Conservation (phyloP, 345 rosid genomes). For the Hypericum perforatum region DNA sequence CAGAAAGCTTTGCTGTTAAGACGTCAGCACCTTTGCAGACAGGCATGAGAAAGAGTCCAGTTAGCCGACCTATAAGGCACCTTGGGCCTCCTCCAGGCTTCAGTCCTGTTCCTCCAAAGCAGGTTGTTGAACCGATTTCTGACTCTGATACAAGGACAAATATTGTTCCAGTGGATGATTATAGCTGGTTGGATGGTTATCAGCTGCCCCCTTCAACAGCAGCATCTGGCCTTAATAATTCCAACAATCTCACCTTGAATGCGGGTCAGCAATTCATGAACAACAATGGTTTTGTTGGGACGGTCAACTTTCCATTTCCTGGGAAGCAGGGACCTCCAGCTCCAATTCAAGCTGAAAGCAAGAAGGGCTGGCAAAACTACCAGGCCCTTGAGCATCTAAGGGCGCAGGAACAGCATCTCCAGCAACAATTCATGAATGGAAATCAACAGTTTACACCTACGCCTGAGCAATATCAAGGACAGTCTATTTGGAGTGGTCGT, state of each 20-base stretch:
- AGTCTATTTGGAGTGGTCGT: slow-evolving; percentile 61
- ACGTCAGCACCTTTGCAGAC: slow-evolving; percentile 29
- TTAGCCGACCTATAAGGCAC: slow-evolving; percentile 65
- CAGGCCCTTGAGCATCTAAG: slow-evolving; percentile 35
- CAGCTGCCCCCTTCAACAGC: slow-evolving; percentile 46
- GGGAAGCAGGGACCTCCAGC: slow-evolving; percentile 53
- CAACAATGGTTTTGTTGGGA: slow-evolving; percentile 41
- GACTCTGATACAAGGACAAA: slow-evolving; percentile 24
- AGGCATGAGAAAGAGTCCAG: slow-evolving; percentile 50
- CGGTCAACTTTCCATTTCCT: slow-evolving; percentile 74
- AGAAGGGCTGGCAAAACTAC: slow-evolving; percentile 43
- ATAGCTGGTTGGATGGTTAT: slow-evolving; percentile 98
- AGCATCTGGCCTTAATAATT: slow-evolving; percentile 32
- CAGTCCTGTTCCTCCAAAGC: slow-evolving; percentile 53
- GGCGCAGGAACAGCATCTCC: slow-evolving; percentile 40
- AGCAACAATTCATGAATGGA: slow-evolving; percentile 38
- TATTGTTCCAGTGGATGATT: slow-evolving; percentile 55
- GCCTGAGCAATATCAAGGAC: slow-evolving; percentile 82
- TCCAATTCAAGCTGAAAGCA: slow-evolving; percentile 41
- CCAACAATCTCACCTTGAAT: slow-evolving; percentile 31
- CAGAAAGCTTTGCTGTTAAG: slow-evolving; percentile 36
- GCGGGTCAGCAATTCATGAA: slow-evolving; percentile 37
- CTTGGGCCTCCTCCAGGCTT: slow-evolving; percentile 98
- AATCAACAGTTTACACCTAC: slow-evolving; percentile 47
- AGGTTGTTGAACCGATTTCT: slow-evolving; percentile 33